These are phyloP conservation scores for Fomitopsis pinicola DNA, from an alignment of 1,284 basidiomycete species.

Conservation along the genomic window DNA sequence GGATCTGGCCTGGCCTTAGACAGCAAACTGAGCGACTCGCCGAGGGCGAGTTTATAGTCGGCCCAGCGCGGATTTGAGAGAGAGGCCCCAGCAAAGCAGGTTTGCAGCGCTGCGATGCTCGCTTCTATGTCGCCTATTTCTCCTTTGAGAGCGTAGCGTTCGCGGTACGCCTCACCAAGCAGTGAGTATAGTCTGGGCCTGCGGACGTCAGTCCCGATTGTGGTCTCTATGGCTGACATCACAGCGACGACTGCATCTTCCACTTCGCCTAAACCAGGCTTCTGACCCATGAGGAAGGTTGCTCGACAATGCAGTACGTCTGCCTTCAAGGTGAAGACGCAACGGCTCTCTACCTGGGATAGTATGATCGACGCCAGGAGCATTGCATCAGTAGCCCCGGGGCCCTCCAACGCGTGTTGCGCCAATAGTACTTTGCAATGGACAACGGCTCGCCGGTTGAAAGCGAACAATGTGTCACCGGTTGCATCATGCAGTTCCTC, in stretches of 20 bases:
- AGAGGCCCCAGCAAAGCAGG: not conserved
- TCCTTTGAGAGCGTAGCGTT: not conserved
- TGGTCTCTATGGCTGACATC: not conserved
- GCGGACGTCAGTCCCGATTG: not conserved
- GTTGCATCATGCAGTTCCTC: not conserved
- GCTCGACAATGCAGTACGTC: not conserved
- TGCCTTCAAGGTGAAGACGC: not conserved
- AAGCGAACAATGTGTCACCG: not conserved
- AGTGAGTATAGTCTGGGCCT: not conserved
- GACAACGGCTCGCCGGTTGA: not conserved
- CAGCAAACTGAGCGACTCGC: not conserved
- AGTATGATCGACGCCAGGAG: not conserved
- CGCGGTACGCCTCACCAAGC: not conserved
- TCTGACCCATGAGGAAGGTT: not conserved
- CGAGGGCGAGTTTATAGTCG: not conserved
- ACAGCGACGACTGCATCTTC: not conserved
- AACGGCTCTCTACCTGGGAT: not conserved
- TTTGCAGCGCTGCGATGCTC: not conserved
- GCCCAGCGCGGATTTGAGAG: not conserved
- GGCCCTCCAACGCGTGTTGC: not conserved
- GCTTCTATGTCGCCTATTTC: not conserved
- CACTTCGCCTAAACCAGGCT: not conserved
- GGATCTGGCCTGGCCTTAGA: not conserved
- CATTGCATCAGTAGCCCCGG: not conserved
- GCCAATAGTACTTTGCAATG: not conserved